Evolutionary conservation across 2,329 filamentous ascomycete species (phyloP).

Genomic region (Penicillium sp.): DNA sequence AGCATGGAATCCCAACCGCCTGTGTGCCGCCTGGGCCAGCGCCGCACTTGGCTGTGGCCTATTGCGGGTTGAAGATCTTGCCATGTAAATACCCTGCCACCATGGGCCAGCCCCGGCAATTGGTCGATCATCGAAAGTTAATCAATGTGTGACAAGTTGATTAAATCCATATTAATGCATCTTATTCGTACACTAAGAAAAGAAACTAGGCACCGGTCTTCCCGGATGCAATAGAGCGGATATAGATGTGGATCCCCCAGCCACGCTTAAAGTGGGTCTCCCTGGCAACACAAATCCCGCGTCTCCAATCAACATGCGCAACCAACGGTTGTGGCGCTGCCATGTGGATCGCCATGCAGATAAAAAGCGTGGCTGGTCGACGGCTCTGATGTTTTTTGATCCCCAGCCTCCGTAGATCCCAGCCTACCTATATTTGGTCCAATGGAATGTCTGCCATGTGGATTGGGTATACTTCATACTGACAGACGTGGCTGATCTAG

Average conservation of each 20-base stretch:
- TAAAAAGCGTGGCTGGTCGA: slow-evolving; percentile 8
- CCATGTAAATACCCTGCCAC: slow-evolving; percentile 33
- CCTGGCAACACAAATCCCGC: slow-evolving; percentile 2
- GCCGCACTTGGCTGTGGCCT: slow-evolving; percentile 67
- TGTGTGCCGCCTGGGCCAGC: slow-evolving; percentile 67
- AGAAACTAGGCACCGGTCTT: slow-evolving; percentile 22
- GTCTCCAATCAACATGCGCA: slow-evolving; percentile 2
- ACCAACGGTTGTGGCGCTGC: slow-evolving; percentile 11
- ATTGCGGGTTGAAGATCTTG: slow-evolving; percentile 66
- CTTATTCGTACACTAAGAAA: slow-evolving; percentile 17
- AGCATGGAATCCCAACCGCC: slow-evolving; percentile 67
- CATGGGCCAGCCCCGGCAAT: slow-evolving; percentile 2
- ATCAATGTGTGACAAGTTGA: neutral
- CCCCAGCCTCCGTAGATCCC: slow-evolving; percentile 26
- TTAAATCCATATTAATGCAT: neutral
- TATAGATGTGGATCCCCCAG: slow-evolving; percentile 19
- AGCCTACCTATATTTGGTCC: slow-evolving; percentile 24
- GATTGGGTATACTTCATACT: slow-evolving; percentile 11
- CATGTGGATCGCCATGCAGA: slow-evolving; percentile 8
- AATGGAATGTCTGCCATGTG: slow-evolving; percentile 13
- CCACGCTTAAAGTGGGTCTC: slow-evolving; percentile 15
- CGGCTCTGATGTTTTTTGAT: neutral
- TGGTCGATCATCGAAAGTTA: slow-evolving; percentile 6
- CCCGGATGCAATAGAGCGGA: neutral
- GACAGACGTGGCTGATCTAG: slow-evolving; percentile 1